Evolutionary conservation across 208 protist species (phyloP).

Genomic region (Acanthamoeba healyi): DNA sequence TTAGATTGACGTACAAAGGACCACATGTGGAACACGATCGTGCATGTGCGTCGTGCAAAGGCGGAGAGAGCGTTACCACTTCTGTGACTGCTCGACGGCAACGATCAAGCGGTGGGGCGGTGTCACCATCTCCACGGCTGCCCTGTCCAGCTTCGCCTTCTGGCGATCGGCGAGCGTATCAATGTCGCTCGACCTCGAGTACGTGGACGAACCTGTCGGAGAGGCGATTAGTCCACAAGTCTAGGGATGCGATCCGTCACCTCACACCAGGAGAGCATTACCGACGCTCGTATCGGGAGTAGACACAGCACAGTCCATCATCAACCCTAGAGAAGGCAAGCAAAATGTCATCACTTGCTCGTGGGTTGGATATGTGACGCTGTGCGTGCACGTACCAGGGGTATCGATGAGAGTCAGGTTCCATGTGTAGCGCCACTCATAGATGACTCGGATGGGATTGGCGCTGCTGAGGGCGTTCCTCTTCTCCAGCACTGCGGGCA

Average conservation of each 20-base stretch:
- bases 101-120: conserved; percentile 27
- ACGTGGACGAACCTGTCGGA: background rate
- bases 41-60: background rate
- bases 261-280: background rate
- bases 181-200: background rate
- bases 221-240: background rate
- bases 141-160: background rate
- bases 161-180: conserved; percentile 1
- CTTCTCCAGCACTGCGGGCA: conserved; percentile 72
- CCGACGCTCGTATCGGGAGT: background rate
- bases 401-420: conserved; percentile 83
- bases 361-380: background rate
- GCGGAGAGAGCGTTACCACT: background rate
- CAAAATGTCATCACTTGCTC: too few species aligned
- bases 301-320: background rate
- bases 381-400: background rate
- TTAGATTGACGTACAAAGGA: too few species aligned
- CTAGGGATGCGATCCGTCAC: too few species aligned
- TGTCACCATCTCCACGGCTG: background rate
- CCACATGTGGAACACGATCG: too few species aligned
- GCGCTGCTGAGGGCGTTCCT: conserved; percentile 16
- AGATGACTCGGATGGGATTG: conserved; percentile 79
- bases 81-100: conserved; percentile 17
- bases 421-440: conserved; percentile 79
- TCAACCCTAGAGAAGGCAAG: background rate